These are phyloP conservation scores for Onygenales sp. DNA, from an alignment of 2,329 filamentous ascomycete species.

Conservation along the genomic window DNA sequence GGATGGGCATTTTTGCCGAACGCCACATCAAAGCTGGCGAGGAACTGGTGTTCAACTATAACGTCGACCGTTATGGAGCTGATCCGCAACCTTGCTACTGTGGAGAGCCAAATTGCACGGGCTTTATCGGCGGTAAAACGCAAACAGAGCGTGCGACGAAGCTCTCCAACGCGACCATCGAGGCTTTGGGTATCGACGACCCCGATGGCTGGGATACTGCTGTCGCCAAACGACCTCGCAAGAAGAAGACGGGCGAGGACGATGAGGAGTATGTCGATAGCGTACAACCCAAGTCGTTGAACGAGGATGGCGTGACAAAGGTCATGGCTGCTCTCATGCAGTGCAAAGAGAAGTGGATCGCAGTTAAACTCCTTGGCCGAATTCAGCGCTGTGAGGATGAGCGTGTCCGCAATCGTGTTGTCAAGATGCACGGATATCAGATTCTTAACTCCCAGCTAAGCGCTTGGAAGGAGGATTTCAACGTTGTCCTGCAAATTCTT, in stretches of 20 bases:
- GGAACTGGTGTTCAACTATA: constrained; percentile 98
- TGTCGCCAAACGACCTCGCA: constrained; percentile 79
- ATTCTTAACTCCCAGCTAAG: constrained; percentile 81
- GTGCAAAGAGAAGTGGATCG: constrained; percentile 99
- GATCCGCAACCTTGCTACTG: constrained; percentile 97
- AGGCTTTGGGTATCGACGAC: constrained; percentile 91
- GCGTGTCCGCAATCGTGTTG: constrained; percentile 74
- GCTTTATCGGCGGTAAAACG: constrained; percentile 94
- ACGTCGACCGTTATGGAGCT: constrained; percentile 94
- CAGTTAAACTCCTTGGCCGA: constrained; percentile 82
- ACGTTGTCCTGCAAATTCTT: constrained; percentile 80
- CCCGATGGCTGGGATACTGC: constrained; percentile 84
- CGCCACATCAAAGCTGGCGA: constrained; percentile 78
- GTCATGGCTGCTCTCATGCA: constrained; percentile 96
- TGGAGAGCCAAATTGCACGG: constrained; percentile 85
- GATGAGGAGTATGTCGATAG: constrained; percentile 95
- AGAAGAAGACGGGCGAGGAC: constrained; percentile 84
- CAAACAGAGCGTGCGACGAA: constrained; percentile 95
- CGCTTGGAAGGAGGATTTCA: constrained; percentile 80
- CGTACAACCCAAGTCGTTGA: constrained; percentile 66
- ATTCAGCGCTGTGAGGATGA: constrained; percentile 84
- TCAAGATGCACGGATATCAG: constrained; percentile 95
- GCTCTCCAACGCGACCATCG: constrained; percentile 76
- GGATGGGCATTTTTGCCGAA: constrained; percentile 96
- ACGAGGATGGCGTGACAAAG: constrained; percentile 77